phyloP scores from a whole-genome alignment of 2,329 filamentous ascomycete genomes.

The Sphaerulina vaccinii region DNA sequence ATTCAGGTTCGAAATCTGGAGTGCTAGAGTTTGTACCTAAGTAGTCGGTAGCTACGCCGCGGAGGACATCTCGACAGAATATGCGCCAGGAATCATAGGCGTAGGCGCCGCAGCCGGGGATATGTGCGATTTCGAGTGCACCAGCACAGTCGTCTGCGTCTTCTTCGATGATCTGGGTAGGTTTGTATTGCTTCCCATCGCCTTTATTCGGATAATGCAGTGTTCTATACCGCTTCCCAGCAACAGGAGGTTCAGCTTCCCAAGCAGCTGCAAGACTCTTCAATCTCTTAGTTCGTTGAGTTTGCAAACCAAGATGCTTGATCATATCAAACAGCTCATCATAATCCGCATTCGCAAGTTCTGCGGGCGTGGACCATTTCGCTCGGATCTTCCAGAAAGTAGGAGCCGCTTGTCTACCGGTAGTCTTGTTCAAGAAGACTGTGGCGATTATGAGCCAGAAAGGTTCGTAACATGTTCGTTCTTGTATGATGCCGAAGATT shows the following conservation, averaged over 20 bases:
- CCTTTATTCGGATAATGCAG: slow-evolving; percentile 54
- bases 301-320: slow-evolving; percentile 67
- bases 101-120: slow-evolving; percentile 75
- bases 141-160: slow-evolving; percentile 48
- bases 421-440: slow-evolving; percentile 80
- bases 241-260: slow-evolving; percentile 61
- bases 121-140: slow-evolving; percentile 80
- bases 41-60: slow-evolving; percentile 65
- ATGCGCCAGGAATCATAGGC: slow-evolving; percentile 90
- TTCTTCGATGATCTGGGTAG: slow-evolving; percentile 46
- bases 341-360: slow-evolving; percentile 59
- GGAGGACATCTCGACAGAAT: slow-evolving; percentile 78
- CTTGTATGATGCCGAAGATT: slow-evolving; percentile 79
- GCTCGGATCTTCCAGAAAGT: slow-evolving; percentile 68
- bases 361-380: slow-evolving; percentile 64
- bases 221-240: slow-evolving; percentile 57
- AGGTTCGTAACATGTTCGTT: slow-evolving; percentile 69
- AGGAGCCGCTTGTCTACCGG: slow-evolving; percentile 71
- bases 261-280: slow-evolving; percentile 70
- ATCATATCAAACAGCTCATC: slow-evolving; percentile 63
- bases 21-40: slow-evolving; percentile 55
- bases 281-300: slow-evolving; percentile 65
- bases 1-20: slow-evolving; percentile 71
- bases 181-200: slow-evolving; percentile 51
- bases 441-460: slow-evolving; percentile 80